Evolutionary conservation across 1,284 basidiomycete genomes (phyloP), one percentile per base, ranked within the genome.

Genomic region (Omphalotus olearius): DNA sequence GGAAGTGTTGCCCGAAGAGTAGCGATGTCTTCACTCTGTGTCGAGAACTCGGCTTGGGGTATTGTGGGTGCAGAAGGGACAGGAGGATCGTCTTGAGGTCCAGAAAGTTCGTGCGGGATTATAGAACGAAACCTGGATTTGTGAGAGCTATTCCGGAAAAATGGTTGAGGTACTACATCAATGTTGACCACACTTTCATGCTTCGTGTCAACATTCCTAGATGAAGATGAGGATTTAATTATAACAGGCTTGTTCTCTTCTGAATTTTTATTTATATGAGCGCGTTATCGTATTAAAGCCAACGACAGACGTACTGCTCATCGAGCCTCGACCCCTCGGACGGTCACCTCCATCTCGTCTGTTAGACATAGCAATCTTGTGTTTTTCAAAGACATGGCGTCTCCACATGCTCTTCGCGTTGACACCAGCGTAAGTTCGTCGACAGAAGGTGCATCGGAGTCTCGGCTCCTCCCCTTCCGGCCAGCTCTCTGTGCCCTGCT

Each of bases 401-500:
- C 88, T 71, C 88, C 88, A 91, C 88, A 91, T 91, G 59, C 87
- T 89, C 66, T 91, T 90, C 7, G 88, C 88, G 62, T 91, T 91
- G 23, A 88, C 84, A 9, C 88, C 88, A 3, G 86, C 84, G 59
- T 91, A 91, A 3, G 80, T 84, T 56, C 87, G 75, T 54, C 88
- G 72, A 60, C 88, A 91, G 62, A 91, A 90, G 1, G 88, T 90
- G 66, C 88, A 91, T 44, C 88, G 75, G 17, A 91, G 72, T 26
- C 83, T 71, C 4, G 87, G 87, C 59, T 87, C 83, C 62, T 87
- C 84, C 16, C 85, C 86, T 56, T 88, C 83, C 11, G 83, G 82
- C 84, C 84, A 87, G 13, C 79, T 77, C 39, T 85, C 83, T 9
- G 70, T 57, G 25, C 81, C 83, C 46, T 80, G 71, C 48, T 79